A percentile compares a stretch with the other conserved stretches of the same genome.
These are phyloP conservation scores for Proliferodiscus dingleyae DNA, from an alignment of 2,329 filamentous ascomycete genomes.

Conservation along the genomic window DNA sequence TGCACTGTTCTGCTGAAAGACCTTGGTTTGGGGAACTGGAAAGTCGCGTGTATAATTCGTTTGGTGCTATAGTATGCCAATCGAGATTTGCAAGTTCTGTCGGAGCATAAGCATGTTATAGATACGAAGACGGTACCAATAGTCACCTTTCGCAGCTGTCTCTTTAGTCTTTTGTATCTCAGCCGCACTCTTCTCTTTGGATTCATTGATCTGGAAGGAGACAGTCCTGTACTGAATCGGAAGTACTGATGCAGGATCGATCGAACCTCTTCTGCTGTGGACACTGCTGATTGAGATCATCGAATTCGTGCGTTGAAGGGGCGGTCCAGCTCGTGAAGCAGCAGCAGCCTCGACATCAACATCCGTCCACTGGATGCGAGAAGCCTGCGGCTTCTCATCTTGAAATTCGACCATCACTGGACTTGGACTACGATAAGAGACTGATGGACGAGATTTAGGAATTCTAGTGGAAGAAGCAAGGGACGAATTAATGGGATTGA, in stretches of 20 bases:
- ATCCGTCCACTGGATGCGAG: conserved; percentile 25
- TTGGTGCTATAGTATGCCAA: conserved; percentile 58
- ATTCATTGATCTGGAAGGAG: conserved; percentile 53
- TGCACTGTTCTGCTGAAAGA: conserved; percentile 54
- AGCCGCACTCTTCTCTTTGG: conserved; percentile 41
- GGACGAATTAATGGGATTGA: too few species aligned
- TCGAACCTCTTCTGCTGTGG: conserved; percentile 28
- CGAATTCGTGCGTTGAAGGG: conserved; percentile 25
- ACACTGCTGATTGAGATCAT: conserved; percentile 26
- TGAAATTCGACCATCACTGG: conserved; percentile 25
- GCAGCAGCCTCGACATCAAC: conserved; percentile 20
- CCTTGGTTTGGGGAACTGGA: conserved; percentile 52
- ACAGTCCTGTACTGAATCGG: conserved; percentile 53
- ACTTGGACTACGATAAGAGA: too few species aligned
- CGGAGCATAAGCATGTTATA: conserved; percentile 8
- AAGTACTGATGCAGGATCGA: conserved; percentile 39
- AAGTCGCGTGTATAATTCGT: conserved; percentile 56
- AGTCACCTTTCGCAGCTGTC: conserved; percentile 43
- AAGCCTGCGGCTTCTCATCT: conserved; percentile 16
- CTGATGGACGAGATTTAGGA: neutral
- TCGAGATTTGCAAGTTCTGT: conserved; percentile 58
- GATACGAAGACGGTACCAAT: conserved; percentile 9
- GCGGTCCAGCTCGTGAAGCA: conserved; percentile 13
- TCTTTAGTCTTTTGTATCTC: conserved; percentile 40
- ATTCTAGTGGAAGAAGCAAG: neutral